These are phyloP conservation scores for Neurospora tetrasperma DNA, from an alignment of 495 filamentous ascomycete species.

Conservation along the genomic window DNA sequence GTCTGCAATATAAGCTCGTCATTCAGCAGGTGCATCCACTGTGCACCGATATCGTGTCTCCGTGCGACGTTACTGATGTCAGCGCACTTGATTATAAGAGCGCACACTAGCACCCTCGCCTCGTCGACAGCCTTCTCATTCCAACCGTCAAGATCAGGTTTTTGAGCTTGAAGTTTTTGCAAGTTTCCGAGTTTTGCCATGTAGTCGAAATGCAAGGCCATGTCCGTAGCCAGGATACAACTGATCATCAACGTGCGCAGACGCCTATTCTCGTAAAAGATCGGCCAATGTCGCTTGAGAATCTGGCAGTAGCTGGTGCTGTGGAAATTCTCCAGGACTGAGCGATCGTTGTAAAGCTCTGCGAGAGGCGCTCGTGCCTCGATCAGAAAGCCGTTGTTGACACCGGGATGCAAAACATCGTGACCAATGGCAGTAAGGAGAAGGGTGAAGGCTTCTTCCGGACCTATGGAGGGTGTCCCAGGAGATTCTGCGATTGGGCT, in stretches of 20 bases:
- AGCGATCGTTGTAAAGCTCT: conserved; percentile 96
- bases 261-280: conserved; percentile 58
- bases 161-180: conserved; percentile 61
- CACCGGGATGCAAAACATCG: conserved; percentile 93
- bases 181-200: conserved; percentile 74
- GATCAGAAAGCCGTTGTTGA: conserved; percentile 94
- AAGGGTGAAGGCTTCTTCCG: conserved; percentile 81
- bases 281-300: conserved; percentile 83
- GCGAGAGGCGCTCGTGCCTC: conserved; percentile 88
- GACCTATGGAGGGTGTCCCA: conserved; percentile 59
- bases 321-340: conserved; percentile 94
- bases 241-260: conserved; percentile 89
- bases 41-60: conserved; percentile 65
- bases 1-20: conserved; percentile 92
- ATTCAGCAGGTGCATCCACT: conserved; percentile 85
- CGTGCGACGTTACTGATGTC: conserved; percentile 98
- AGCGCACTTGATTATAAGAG: conserved; percentile 90
- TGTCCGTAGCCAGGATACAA: conserved; percentile 91
- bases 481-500: conserved; percentile 41
- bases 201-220: conserved; percentile 93
- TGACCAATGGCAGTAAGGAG: conserved; percentile 93
- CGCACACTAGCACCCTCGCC: conserved; percentile 69
- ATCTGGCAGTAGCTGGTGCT: conserved; percentile 97
- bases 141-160: conserved; percentile 53
- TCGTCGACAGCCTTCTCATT: conserved; percentile 57